These are phyloP conservation scores for Microcyclosporella mali DNA, from an alignment of 2,329 filamentous ascomycete species.

Conservation along the genomic window DNA sequence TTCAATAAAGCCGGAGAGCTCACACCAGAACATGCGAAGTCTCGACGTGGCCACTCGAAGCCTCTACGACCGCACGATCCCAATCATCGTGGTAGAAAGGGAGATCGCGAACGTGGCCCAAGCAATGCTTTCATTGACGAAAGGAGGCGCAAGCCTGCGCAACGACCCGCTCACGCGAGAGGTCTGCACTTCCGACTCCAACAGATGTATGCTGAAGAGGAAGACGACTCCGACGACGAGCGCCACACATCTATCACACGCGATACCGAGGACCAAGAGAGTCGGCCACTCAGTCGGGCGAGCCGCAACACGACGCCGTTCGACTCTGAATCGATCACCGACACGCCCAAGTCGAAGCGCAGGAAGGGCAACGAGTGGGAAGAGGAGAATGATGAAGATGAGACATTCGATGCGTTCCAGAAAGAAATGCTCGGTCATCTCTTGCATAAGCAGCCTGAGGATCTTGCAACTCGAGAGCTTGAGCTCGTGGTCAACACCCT, in stretches of 20 bases:
- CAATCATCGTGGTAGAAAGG: constrained; percentile 35
- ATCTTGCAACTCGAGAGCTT: constrained; percentile 58
- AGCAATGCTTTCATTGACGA: constrained; percentile 51
- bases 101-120: constrained; percentile 30
- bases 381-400: constrained; percentile 44
- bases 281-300: constrained; percentile 68
- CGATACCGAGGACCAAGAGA: constrained; percentile 82
- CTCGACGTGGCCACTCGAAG: constrained; percentile 37
- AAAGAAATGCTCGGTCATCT: constrained; percentile 44
- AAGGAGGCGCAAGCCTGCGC: constrained; percentile 52
- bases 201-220: constrained; percentile 66
- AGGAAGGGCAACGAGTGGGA: constrained; percentile 42
- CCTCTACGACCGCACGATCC: constrained; percentile 41
- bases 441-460: constrained; percentile 58
- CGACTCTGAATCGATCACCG: constrained; percentile 42
- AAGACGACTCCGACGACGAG: constrained; percentile 76
- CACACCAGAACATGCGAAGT: constrained; percentile 59
- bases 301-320: constrained; percentile 49
- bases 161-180: constrained; percentile 58
- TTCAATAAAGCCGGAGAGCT: constrained; percentile 52
- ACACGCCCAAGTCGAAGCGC: constrained; percentile 41
- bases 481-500: constrained; percentile 52
- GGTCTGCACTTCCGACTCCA: constrained; percentile 76
- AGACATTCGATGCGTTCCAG: constrained; percentile 42
- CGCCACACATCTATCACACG: constrained; percentile 58